Evolutionary conservation across 108 stramenopile genomes (phyloP), one percentile per base, ranked within the genome.

Genomic region (Asterionellopsis glacialis): DNA sequence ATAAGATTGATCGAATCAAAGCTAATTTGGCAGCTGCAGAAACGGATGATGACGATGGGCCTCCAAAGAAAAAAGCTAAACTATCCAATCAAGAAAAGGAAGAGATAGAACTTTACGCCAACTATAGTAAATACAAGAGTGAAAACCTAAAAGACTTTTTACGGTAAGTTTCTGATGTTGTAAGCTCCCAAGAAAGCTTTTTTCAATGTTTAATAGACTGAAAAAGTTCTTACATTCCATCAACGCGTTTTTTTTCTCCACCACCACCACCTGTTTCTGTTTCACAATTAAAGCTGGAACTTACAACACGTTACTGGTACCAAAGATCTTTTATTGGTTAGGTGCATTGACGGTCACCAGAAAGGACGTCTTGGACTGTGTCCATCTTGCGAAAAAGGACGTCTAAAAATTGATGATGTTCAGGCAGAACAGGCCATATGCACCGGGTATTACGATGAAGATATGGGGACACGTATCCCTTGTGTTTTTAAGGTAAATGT

Each of bases 291-390:
- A 21, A 74, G 73, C 0, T 92, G 87, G 85, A 92, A 92, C 64
- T 33, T 64, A 0, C 84, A 88, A 58, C 57, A 72, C 16, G 64
- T 75, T 11, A 63, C 24, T 14, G 91, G 91, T 9, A 80, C 56
- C 27, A 92, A 89, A 52, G 73, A 85, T 48, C 59, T 78, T 61
- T 61, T 87, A n/a, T 38, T 89, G 39, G 59, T 67, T 45, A 81
- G 86, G 59, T 75, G 76, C 47, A 54, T 88, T 39, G 90, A 92
- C 68, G 90, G 86, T 9, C 59, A 73, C 55, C 57, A 81, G 13
- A 61, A 86, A 72, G 91, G 91, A 14, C 75, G 91, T 4, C 50
- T 92, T 41, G 81, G 70, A n/a, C 56, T 62, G 23, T 91, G 90
- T 41, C 77, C 74, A 5, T 48, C 82, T 1, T 85, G 84, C 68